A percentile compares a stretch with the other conserved stretches of the same genome.
Evolutionary conservation across 2,329 filamentous ascomycete genomes (phyloP).

Genomic region (Penicillium occitanis): DNA sequence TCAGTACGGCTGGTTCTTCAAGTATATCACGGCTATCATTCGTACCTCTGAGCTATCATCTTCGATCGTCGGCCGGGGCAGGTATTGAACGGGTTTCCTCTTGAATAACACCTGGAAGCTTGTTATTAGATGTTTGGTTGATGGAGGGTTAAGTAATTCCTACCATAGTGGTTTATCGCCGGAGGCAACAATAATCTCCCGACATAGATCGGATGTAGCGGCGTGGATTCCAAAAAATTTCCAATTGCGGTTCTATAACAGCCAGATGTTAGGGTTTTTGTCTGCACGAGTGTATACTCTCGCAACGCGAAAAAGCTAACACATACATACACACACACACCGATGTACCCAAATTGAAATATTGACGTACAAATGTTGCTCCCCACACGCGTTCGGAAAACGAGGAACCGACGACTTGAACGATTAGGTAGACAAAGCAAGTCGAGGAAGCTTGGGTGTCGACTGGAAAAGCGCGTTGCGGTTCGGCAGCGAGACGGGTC

Average conservation of each 20-base stretch:
- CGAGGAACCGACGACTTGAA: background rate
- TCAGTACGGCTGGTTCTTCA: background rate
- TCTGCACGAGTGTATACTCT: background rate
- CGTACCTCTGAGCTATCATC: constrained; percentile 82
- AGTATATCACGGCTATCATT: constrained; percentile 17
- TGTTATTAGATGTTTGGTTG: background rate
- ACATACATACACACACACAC: background rate
- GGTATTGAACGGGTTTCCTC: constrained; percentile 86
- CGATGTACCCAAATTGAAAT: background rate
- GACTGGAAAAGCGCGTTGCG: constrained; percentile 20
- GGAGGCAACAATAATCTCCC: constrained; percentile 4
- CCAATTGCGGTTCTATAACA: constrained; percentile 16
- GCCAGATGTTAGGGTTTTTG: background rate
- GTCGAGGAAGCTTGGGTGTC: constrained; percentile 13
- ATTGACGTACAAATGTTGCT: background rate
- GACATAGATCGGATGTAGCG: constrained; percentile 20
- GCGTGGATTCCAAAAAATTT: constrained; percentile 1
- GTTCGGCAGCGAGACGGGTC: background rate
- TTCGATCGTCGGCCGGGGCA: constrained; percentile 68
- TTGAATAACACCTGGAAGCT: constrained; percentile 80
- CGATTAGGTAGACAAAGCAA: background rate
- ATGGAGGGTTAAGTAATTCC: background rate
- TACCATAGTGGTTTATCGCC: constrained; percentile 21
- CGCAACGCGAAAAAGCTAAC: background rate
- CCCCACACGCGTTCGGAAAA: background rate